These are phyloP conservation scores for Stylosanthes scabra DNA, from an alignment of 331 rosid species.

Conservation along the genomic window DNA sequence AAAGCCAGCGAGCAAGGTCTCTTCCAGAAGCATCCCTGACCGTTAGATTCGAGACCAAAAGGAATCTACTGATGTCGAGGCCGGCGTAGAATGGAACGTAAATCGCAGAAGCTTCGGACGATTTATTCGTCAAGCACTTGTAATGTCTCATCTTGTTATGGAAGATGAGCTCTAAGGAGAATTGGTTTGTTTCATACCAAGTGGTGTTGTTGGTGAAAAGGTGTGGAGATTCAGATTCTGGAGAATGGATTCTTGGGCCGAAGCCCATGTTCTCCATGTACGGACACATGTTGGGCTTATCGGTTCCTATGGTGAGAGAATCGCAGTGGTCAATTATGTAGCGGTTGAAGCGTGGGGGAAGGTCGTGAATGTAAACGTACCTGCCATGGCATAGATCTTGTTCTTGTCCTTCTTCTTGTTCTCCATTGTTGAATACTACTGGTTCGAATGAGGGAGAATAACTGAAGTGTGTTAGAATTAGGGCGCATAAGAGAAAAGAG, in stretches of 20 bases:
- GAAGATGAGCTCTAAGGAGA: slow-evolving; percentile 74
- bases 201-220: slow-evolving; percentile 46
- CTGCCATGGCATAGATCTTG: slow-evolving; percentile 66
- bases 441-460: slow-evolving; percentile 52
- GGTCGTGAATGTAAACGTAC: slow-evolving; percentile 62
- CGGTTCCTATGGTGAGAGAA: slow-evolving; percentile 69
- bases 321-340: slow-evolving; percentile 56
- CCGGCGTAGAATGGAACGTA: slow-evolving; percentile 90
- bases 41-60: slow-evolving; percentile 62
- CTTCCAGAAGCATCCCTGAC: slow-evolving; percentile 63
- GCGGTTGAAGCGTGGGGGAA: slow-evolving; percentile 72
- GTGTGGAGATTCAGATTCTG: slow-evolving; percentile 23
- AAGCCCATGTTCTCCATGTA: slow-evolving; percentile 66
- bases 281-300: slow-evolving; percentile 67
- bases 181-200: slow-evolving; percentile 84
- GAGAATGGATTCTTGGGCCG: slow-evolving; percentile 52
- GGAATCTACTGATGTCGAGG: slow-evolving; percentile 70
- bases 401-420: slow-evolving; percentile 28
- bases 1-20: slow-evolving; percentile 61
- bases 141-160: slow-evolving; percentile 72
- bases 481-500: slow-evolving; percentile 45
- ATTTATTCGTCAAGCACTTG: slow-evolving; percentile 68
- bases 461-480: slow-evolving; percentile 48
- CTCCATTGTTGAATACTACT: slow-evolving; percentile 34
- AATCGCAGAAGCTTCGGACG: slow-evolving; percentile 69